Evolutionary conservation across 768 basidiomycete genomes (phyloP).

Genomic region (Calocera viscosa): DNA sequence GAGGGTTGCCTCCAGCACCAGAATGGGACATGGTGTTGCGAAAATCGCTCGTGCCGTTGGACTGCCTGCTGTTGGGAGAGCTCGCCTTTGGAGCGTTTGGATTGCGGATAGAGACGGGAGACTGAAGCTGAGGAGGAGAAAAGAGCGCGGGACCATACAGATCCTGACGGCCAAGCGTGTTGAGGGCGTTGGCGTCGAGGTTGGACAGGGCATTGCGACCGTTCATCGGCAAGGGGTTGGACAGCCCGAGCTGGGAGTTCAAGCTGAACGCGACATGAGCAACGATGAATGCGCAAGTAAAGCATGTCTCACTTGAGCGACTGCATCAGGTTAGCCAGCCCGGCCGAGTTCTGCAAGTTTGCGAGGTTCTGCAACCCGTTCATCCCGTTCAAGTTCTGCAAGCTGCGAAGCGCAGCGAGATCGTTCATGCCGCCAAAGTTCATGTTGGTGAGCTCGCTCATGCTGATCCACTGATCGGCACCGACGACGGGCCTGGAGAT

Average conservation of each 20-base stretch:
- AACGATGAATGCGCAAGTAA: not conserved
- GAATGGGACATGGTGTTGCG: not conserved
- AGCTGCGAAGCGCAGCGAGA: not conserved
- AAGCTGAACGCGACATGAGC: not conserved
- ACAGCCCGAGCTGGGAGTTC: not conserved
- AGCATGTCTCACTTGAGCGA: not conserved
- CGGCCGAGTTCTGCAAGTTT: not conserved
- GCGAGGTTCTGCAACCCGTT: not conserved
- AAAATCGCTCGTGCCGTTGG: not conserved
- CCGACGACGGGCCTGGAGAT: not conserved
- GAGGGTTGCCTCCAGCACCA: not conserved
- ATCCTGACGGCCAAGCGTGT: not conserved
- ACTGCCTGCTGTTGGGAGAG: not conserved
- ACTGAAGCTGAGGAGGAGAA: not conserved
- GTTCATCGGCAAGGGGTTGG: not conserved
- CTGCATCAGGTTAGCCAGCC: not conserved
- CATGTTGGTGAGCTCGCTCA: not conserved
- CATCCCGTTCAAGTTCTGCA: not conserved
- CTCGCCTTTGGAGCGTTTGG: not conserved
- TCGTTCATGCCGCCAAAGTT: slow-evolving; percentile 1
- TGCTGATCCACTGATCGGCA: not conserved
- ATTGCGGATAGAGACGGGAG: not conserved
- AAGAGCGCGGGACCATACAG: not conserved
- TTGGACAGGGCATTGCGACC: not conserved
- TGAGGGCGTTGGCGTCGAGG: not conserved